phyloP scores from a whole-genome alignment of 768 basidiomycete genomes.

The Tephrocybe sp. region DNA sequence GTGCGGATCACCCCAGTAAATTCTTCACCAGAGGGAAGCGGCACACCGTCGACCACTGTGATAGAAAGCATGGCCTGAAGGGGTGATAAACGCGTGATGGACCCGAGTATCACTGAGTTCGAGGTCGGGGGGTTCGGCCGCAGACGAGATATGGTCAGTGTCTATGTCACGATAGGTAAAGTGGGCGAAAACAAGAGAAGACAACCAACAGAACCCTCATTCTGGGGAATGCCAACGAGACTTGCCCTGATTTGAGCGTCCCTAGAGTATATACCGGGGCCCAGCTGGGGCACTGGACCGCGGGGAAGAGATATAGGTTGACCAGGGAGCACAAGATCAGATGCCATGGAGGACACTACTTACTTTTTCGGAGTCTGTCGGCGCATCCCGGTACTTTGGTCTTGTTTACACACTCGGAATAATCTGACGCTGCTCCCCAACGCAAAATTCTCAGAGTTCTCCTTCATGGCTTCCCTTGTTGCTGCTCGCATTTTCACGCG shows the following conservation, averaged over 20 bases:
- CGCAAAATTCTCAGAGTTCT: slow-evolving; percentile 26
- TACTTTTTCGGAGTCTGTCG: slow-evolving; percentile 1
- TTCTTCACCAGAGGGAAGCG: slow-evolving; percentile 81
- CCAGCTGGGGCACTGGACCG: slow-evolving; percentile 57
- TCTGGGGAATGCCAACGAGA: slow-evolving; percentile 61
- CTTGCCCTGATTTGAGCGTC: slow-evolving; percentile 69
- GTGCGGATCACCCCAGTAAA: slow-evolving; percentile 86
- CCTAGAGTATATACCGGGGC: slow-evolving; percentile 64
- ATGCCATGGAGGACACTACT: slow-evolving; percentile 17
- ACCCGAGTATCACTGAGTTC: slow-evolving; percentile 79
- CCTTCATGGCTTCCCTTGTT: slow-evolving; percentile 59
- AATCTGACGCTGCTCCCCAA: slow-evolving; percentile 24
- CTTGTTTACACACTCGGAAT: slow-evolving; percentile 28
- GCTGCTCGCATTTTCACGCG: slow-evolving; percentile 62
- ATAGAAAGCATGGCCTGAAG: slow-evolving; percentile 83
- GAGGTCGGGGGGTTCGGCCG: slow-evolving; percentile 75
- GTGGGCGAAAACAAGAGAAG: slow-evolving; percentile 24
- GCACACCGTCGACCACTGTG: slow-evolving; percentile 83
- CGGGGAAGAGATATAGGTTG: slow-evolving; percentile 67
- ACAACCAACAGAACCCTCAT: slow-evolving; percentile 67
- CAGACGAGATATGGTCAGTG: slow-evolving; percentile 59
- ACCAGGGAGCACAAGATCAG: slow-evolving; percentile 61
- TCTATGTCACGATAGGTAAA: slow-evolving; percentile 38
- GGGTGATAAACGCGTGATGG: slow-evolving; percentile 80
- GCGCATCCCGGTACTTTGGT: slow-evolving; percentile 25